Evolutionary conservation across 2,329 filamentous ascomycete genomes (phyloP).

Genomic region (Tolypocladium paradoxum): DNA sequence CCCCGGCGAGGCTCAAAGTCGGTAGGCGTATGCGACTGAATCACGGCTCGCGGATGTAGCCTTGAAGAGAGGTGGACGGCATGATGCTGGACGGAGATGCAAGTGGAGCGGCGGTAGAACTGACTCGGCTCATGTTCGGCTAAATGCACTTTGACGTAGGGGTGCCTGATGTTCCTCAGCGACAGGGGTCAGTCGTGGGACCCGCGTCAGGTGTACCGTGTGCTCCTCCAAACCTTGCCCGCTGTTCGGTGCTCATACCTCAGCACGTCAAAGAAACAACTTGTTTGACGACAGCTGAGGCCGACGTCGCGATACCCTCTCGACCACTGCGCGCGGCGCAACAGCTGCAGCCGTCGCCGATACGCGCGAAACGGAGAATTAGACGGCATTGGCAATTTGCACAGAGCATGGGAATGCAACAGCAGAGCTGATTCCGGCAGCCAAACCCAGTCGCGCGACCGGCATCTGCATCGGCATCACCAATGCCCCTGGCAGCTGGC

Average conservation of each 20-base stretch:
- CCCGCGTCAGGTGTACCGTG: neutral
- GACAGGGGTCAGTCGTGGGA: neutral
- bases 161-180: neutral
- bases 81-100: neutral
- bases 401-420: constrained; percentile 16
- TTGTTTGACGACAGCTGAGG: neutral
- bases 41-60: neutral
- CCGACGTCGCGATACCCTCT: neutral
- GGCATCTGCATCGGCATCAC: constrained; percentile 6
- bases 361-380: neutral
- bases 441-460: constrained; percentile 20
- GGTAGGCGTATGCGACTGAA: neutral
- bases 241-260: neutral
- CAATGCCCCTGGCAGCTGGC: constrained; percentile 1
- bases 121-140: neutral
- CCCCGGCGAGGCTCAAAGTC: neutral
- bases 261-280: neutral
- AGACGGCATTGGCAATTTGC: constrained; percentile 1
- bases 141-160: neutral
- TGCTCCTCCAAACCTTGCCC: neutral
- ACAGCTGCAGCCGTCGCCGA: neutral
- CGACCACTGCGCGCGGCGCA: neutral
- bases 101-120: neutral
- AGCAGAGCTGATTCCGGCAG: constrained; percentile 11
- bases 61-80: neutral